Conservation (phyloP, 208 protist species). For the Wallacemonas collosoma region DNA sequence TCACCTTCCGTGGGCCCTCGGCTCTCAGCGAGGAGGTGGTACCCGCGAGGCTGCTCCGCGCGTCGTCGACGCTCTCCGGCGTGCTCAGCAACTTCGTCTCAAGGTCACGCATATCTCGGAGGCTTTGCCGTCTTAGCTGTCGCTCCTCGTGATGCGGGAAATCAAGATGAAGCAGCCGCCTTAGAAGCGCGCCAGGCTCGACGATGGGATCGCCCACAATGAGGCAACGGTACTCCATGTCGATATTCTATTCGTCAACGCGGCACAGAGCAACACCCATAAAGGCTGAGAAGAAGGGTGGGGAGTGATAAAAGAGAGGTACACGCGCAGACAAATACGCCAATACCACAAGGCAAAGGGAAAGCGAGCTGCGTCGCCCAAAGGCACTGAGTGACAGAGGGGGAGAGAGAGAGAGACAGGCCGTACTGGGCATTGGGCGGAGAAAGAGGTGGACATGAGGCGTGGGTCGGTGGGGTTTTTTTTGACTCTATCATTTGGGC, state of each 20-base stretch:
- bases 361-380: too few relatives aligned
- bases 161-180: conserved; percentile 31
- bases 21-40: not conserved
- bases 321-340: too few relatives aligned
- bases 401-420: too few relatives aligned
- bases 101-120: conserved; percentile 22
- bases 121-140: conserved; percentile 5
- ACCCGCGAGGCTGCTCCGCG: not conserved
- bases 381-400: too few relatives aligned
- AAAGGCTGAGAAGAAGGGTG: conserved; percentile 8
- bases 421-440: too few relatives aligned
- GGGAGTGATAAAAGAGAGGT: too few relatives aligned
- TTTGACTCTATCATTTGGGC: too few relatives aligned
- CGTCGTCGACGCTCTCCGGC: conserved; percentile 1
- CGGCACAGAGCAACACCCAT: not conserved
- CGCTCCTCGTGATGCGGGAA: conserved; percentile 29
- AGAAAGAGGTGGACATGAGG: too few relatives aligned
- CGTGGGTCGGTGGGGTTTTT: too few relatives aligned
- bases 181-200: conserved; percentile 42
- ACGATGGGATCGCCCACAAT: conserved; percentile 44
- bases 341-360: too few relatives aligned
- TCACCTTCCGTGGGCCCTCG: not conserved
- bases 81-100: conserved; percentile 9
- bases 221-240: conserved; percentile 63
- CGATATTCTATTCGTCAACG: too few relatives aligned